Evolutionary conservation across 1,284 basidiomycete genomes (phyloP), one percentile per base, ranked within the genome.

Genomic region (Chondrostereum purpureum): DNA sequence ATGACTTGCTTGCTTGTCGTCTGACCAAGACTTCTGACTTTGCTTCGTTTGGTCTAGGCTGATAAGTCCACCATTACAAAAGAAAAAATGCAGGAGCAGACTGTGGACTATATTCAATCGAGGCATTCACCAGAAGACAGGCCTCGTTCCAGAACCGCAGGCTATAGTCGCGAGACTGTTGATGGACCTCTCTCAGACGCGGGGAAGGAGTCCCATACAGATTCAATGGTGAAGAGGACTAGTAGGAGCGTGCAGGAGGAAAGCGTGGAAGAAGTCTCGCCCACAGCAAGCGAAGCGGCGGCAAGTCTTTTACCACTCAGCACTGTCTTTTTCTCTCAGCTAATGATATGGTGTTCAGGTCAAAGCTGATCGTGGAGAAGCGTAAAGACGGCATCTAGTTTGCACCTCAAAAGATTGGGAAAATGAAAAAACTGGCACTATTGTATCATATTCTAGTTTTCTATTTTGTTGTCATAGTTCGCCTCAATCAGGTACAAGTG

Each of bases 171-270:
- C 31, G 46, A 48, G 13, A 17, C 24, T 38, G 67, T 72, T 2
- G 47, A 50, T 18, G 69, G 69, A 11, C 69, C 69, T 0, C 58
- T 72, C 4, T 55, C 60, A 10, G 57, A 53, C 27, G 66, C 66
- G 1, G 65, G 65, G 20, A 24, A 43, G 13, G 41, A 42, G 14
- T 48, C 55, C 11, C 46, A 49, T 4, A 24, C 38, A 20, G 39
- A 47, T 11, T 39, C 33, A 10, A 13, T 49, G 12, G 45, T 50
- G 24, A 49, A 48, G 38, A 53, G 34, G 44, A 54, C 38, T 22
- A 31, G 27, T n/a, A 31, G 27, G 8, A 31, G 27, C n/a, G 49
- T 59, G 14, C 45, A 47, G 5, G 39, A 56, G 36, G 48, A 57
- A 43, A 56, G 52, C 17, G 57, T 53, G 2, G 47, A 54, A 11